These are phyloP conservation scores for Suhomyces bolitotheri DNA, from an alignment of 1,139 yeast species.

Conservation along the genomic window DNA sequence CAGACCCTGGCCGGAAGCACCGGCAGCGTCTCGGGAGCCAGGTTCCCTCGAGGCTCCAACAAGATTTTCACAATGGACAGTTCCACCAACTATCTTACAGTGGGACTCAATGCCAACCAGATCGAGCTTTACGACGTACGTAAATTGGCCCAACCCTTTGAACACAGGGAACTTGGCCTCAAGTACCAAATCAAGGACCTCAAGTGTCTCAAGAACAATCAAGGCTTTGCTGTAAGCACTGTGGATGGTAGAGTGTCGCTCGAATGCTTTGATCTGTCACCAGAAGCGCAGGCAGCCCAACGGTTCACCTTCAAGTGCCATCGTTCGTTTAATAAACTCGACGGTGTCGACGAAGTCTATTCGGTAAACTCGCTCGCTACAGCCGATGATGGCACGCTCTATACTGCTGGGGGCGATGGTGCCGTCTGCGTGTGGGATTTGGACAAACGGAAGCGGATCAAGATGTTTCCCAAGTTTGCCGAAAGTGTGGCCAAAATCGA, in stretches of 20 bases:
- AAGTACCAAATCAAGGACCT: slow-evolving; percentile 69
- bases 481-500: slow-evolving; percentile 53
- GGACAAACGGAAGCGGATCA: slow-evolving; percentile 58
- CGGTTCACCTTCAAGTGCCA: slow-evolving; percentile 88
- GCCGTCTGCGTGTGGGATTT: slow-evolving; percentile 78
- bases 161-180: slow-evolving; percentile 66
- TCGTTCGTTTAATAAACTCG: slow-evolving; percentile 42
- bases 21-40: not conserved
- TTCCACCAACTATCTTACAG: slow-evolving; percentile 46
- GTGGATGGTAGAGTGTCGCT: slow-evolving; percentile 87
- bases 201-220: slow-evolving; percentile 55
- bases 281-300: slow-evolving; percentile 41
- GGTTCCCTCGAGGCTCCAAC: slow-evolving; percentile 15
- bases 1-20: slow-evolving; percentile 6
- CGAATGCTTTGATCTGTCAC: slow-evolving; percentile 62
- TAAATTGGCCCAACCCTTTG: slow-evolving; percentile 45
- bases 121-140: slow-evolving; percentile 63
- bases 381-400: slow-evolving; percentile 46
- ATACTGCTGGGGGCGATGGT: slow-evolving; percentile 82
- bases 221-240: slow-evolving; percentile 77
- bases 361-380: slow-evolving; percentile 75
- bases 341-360: slow-evolving; percentile 62
- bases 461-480: slow-evolving; percentile 54
- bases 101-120: slow-evolving; percentile 56
- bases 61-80: slow-evolving; percentile 71